These are phyloP conservation scores for Murraya koenigii DNA, from an alignment of 345 rosid species.

Conservation along the genomic window DNA sequence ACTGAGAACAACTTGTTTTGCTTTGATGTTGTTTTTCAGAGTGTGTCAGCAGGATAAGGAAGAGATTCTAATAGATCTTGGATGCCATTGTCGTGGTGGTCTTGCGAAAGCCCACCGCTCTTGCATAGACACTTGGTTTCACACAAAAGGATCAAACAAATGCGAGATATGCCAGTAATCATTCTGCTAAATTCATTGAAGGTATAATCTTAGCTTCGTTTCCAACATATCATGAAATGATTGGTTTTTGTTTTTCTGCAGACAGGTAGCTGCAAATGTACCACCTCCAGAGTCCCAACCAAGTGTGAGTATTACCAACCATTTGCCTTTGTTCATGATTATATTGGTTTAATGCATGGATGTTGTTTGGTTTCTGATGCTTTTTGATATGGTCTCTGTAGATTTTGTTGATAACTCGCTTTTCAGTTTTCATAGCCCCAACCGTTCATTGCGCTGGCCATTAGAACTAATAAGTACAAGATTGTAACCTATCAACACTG, in stretches of 20 bases:
- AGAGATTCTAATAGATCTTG: conserved; percentile 73
- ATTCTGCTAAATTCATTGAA: conserved; percentile 1
- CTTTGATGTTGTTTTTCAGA: conserved; percentile 33
- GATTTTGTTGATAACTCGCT: not conserved
- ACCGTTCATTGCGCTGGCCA: not conserved
- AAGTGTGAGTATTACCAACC: conserved; percentile 44
- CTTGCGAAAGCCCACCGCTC: conserved; percentile 75
- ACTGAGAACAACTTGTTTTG: not conserved
- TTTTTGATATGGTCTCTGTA: not conserved
- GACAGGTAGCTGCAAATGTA: conserved; percentile 65
- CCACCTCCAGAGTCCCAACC: conserved; percentile 68
- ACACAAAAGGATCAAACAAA: conserved; percentile 74
- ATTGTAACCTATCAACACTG: not conserved
- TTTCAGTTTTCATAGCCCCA: not conserved
- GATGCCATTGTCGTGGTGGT: conserved; percentile 86
- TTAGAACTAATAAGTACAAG: not conserved
- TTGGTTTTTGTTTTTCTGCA: conserved; percentile 35
- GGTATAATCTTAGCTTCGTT: not conserved
- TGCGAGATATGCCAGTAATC: conserved; percentile 92
- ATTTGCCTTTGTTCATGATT: conserved; percentile 9
- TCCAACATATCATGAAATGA: conserved; percentile 5
- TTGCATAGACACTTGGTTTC: conserved; percentile 89
- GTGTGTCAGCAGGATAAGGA: conserved; percentile 91
- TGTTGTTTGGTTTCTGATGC: not conserved
- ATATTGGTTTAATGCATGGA: not conserved